Evolutionary conservation across 2,329 filamentous ascomycete genomes (phyloP), one percentile per base, ranked within the genome.

Genomic region (Pseudogymnoascus sp.): DNA sequence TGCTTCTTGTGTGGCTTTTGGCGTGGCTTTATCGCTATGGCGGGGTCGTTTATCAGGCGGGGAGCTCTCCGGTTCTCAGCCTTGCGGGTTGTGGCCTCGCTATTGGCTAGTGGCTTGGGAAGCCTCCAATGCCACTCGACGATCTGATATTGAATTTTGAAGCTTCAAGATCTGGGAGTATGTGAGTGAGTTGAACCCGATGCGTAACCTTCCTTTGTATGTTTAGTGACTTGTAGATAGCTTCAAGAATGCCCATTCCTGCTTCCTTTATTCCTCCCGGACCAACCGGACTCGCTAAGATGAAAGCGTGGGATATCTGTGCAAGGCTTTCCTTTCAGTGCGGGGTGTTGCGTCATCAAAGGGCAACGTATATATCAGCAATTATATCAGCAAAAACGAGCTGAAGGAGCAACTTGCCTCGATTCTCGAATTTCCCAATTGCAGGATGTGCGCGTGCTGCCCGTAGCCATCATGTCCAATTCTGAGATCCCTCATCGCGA

Each of bases 261-360:
- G n/a, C 25, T 31, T 31, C 48, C 48, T 4, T 54, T 23, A 11
- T 31, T 54, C 25, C 25, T 51, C 25, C 48, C n/a, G 31, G 25
- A 54, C 25, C 48, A 31, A 10, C 28, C 25, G 48, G n/a, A 54
- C 25, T 54, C 48, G 48, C 48, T 54, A 54, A 54, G 28, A 54
- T 28, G 45, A 51, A 51, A 25, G 45, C 23, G 48, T 31, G 48
- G 23, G 48, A 54, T 54, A 31, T 19, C n/a, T 1, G 25, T 16
- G 25, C 25, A 54, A 54, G 48, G 48, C 48, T 31, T 54, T 48
- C 43, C 19, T 23, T 48, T 54, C 48, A 54, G 25, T 54, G 48
- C 48, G n/a, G 48, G 48, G 48, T 54, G 48, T 25, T 54, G 48
- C 48, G 48, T 54, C 48, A 54, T 54, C 48, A 54, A 31, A 54